Percentiles rank a stretch among this genome's conserved stretches.
Evolutionary conservation across 169 alveolate species (phyloP).

Genomic region (Cryptosporidium felis): DNA sequence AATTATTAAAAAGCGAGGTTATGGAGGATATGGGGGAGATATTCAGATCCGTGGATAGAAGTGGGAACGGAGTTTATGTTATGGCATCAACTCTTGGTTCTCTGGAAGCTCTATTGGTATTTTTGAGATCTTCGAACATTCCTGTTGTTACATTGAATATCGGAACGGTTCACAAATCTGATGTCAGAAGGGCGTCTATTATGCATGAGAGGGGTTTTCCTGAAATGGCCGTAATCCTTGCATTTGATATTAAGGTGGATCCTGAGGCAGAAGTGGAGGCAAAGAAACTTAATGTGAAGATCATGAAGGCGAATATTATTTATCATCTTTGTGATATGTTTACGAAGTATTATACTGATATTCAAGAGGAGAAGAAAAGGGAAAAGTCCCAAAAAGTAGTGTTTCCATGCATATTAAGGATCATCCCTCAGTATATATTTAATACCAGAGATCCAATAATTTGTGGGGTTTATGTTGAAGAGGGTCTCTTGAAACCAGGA

Average conservation of each 20-base stretch:
- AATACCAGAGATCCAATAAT: constrained; percentile 96
- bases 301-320: constrained; percentile 97
- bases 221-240: constrained; percentile 96
- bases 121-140: constrained; percentile 91
- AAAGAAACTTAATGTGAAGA: constrained; percentile 92
- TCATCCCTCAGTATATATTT: constrained; percentile 92
- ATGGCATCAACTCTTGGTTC: constrained; percentile 99
- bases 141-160: constrained; percentile 97
- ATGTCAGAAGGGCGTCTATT: constrained; percentile 94
- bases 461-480: constrained; percentile 93
- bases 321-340: constrained; percentile 97
- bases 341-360: constrained; percentile 90
- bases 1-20: constrained; percentile 87
- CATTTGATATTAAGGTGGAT: constrained; percentile 96
- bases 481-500: constrained; percentile 92
- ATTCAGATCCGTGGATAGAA: constrained; percentile 90
- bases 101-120: constrained; percentile 96
- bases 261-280: constrained; percentile 98
- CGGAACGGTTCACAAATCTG: constrained; percentile 98
- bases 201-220: constrained; percentile 92
- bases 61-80: constrained; percentile 96
- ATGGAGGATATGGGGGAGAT: constrained; percentile 91
- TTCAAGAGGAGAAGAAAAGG: constrained; percentile 89
- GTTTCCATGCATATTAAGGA: constrained; percentile 94
- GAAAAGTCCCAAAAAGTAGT: constrained; percentile 83